Evolutionary conservation across 371 early-diverging fungal species (phyloP), one percentile per base, ranked within the genome.

Genomic region (Basidiobolus meristosporus): DNA sequence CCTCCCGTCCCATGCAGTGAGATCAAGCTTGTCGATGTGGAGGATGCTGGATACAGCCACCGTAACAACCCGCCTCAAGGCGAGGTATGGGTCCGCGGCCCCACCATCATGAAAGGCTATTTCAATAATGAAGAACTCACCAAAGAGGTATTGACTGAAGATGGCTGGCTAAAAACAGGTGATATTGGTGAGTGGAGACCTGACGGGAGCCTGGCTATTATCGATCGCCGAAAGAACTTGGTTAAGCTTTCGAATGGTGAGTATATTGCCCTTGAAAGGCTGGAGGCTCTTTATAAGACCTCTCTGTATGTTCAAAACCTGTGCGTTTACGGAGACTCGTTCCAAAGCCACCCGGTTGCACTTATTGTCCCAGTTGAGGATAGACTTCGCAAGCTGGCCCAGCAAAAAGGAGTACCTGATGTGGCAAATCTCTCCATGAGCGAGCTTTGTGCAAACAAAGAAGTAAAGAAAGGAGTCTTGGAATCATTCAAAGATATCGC

Each of bases 101-200:
- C 78, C 0, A 59, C 70, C 23, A 60, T 87, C 48, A 69, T 78
- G 45, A 59, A 63, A 31, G 85, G 75, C 7, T 90, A 90, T 60
- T 68, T 68, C 51, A 87, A 87, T 49, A 68, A 82, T 41, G 64
- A 74, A 11, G 71, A 71, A 33, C 66, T 58, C 23, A 78, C 79
- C 22, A 82, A 80, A 18, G 82, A 86, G 41, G 59, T 80, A 0
- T 55, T 90, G 44, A 76, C 73, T 15, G 65, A 68, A n/a, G 81
- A 88, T 47, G 82, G 82, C 28, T 98, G 95, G 95, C 53, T 95
- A 38, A 73, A 69, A 59, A 95, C 96, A 16, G 98, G 96, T 33
- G 98, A 97, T 60, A 78, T 96, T 56, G 95, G 77, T 18, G 76
- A 81, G 57, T 71, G 72, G 70, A 60, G 65, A 36, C 54, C 61